Base-by-base conservation (phyloP, 2,329 filamentous ascomycete genomes). In the Didymella exigua region DNA sequence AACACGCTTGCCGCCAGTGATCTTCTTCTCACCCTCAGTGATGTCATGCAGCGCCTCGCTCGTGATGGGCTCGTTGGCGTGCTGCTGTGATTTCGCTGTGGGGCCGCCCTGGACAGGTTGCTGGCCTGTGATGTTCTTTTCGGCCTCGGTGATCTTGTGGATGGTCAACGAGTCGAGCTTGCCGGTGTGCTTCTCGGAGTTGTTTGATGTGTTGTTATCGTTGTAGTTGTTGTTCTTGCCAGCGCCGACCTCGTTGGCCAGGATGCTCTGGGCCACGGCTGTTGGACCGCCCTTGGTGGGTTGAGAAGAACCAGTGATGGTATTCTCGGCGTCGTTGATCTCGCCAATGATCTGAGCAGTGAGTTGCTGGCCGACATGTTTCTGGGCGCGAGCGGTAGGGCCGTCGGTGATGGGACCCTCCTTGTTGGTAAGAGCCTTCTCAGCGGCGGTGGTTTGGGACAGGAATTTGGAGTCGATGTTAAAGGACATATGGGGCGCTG, bases 301-400 rank as follows among this genome's bases (percentile, higher is more conserved):
- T 0, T 64, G 57, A 3, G 73, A 69, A 5, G 54, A 66, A 1
- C 75, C 75, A 0, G 75, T 77, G 26, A 79, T 66, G n/a, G 60
- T 65, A 52, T 75, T 75, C 67, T 79, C 76, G 10, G 74, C 77
- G 36, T 71, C 68, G 8, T 74, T 77, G 57, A 79, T 78, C 54
- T 77, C 75, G 54, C 74, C 72, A 1, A 79, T 61, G 38, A 69
- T 68, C 52, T 74, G 47, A 2, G 66, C 49, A 14, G 67, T 75
- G 41, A 79, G 71, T 30, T 59, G 47, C 27, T 67, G 55, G 38
- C 65, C 65, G 18, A 50, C 63, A 49, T 79, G 76, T 34, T 69
- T 70, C 61, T 79, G 77, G 0, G 77, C 77, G 41, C 71, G 68
- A 4, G 77, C 76, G 0, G 76, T 79, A 0, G 77, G 77, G 1